These are phyloP conservation scores for Narthecium ossifragum DNA, from an alignment of 106 monocot species.

Conservation along the genomic window DNA sequence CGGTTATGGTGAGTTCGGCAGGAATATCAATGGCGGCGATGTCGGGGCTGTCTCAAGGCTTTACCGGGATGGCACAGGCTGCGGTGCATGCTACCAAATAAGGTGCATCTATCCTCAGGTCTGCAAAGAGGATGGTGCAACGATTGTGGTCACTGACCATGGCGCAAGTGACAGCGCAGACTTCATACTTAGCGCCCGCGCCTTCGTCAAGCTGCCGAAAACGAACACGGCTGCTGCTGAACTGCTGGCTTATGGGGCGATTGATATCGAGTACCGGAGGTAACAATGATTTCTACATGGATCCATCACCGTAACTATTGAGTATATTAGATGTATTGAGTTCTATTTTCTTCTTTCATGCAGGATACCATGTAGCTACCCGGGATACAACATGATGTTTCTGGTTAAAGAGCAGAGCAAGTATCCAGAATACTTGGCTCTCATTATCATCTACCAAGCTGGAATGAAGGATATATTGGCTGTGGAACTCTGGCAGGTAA, in stretches of 20 bases:
- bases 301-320: too few relatives aligned
- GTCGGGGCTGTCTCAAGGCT: conserved; percentile 16
- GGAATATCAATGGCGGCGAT: conserved; percentile 14
- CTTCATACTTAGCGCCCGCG: conserved; percentile 28
- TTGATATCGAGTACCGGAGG: conserved; percentile 30
- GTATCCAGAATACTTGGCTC: conserved; percentile 23
- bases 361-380: conserved; percentile 34
- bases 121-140: conserved; percentile 16
- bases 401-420: conserved; percentile 27
- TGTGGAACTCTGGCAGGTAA: conserved; percentile 23
- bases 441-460: conserved; percentile 24
- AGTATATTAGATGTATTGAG: not conserved
- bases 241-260: conserved; percentile 16
- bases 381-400: conserved; percentile 27
- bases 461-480: conserved; percentile 23
- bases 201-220: conserved; percentile 17
- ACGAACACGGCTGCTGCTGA: conserved; percentile 5
- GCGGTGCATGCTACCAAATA: conserved; percentile 32
- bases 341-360: not conserved
- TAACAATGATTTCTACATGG: not conserved
- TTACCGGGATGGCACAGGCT: conserved; percentile 23
- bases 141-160: conserved; percentile 26
- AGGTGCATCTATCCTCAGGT: conserved; percentile 16
- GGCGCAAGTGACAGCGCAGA: conserved; percentile 17
- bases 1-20: conserved; percentile 28